Percentiles rank a stretch among this genome's conserved stretches.
phyloP scores from a whole-genome alignment of 495 filamentous ascomycete genomes.

The Pyrenula massariospora region DNA sequence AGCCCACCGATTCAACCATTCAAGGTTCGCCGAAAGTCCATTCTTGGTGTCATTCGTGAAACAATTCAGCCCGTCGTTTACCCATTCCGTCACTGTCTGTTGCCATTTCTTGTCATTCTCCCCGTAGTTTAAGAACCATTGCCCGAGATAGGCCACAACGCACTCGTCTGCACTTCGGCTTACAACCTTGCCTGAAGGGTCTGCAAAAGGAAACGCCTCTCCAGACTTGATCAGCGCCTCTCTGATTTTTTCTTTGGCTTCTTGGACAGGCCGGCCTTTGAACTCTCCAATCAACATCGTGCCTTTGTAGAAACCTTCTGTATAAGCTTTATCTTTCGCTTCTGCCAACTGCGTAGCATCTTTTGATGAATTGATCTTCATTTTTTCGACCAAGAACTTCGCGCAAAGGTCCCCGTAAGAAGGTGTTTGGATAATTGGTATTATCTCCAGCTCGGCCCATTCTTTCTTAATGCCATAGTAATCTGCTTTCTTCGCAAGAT shows the following conservation, averaged over 20 bases:
- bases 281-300: conserved; percentile 83
- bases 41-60: conserved; percentile 72
- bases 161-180: conserved; percentile 82
- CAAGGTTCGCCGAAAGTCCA: conserved; percentile 68
- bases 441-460: conserved; percentile 82
- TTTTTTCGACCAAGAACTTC: conserved; percentile 69
- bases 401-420: conserved; percentile 80
- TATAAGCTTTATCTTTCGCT: conserved; percentile 94
- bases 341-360: conserved; percentile 80
- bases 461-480: conserved; percentile 96
- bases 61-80: conserved; percentile 66
- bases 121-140: conserved; percentile 96
- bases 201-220: conserved; percentile 82
- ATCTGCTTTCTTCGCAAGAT: conserved; percentile 92
- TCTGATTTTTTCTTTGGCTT: conserved; percentile 76
- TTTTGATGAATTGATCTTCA: conserved; percentile 95
- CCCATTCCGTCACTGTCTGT: conserved; percentile 55
- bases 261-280: conserved; percentile 73
- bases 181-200: conserved; percentile 81
- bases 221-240: conserved; percentile 65
- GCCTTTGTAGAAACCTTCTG: conserved; percentile 95
- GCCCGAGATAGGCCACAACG: conserved; percentile 84
- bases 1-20: conserved; percentile 93
- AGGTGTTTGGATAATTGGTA: conserved; percentile 83
- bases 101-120: conserved; percentile 73